These are phyloP conservation scores for Alternaria triticimaculans DNA, from an alignment of 2,329 filamentous ascomycete species.

Conservation along the genomic window DNA sequence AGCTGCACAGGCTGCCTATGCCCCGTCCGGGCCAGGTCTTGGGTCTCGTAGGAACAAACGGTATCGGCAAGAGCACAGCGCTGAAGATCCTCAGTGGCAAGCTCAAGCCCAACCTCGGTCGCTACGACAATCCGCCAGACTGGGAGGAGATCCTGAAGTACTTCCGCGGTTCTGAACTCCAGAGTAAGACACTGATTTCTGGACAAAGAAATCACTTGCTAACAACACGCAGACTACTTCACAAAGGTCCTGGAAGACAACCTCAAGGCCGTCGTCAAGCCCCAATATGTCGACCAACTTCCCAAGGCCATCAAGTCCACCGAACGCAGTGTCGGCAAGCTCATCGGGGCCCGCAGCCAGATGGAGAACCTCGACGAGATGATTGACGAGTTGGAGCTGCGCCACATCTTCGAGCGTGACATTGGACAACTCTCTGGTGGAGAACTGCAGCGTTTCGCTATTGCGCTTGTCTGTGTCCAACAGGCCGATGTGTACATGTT, in stretches of 20 bases:
- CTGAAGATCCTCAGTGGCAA: constrained; percentile 98
- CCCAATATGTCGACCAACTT: constrained; percentile 98
- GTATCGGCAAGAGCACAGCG: constrained; percentile 99
- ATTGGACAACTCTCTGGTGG: constrained; percentile 91
- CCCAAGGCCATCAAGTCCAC: constrained; percentile 86
- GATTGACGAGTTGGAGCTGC: constrained; percentile 81
- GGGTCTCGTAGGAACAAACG: constrained; percentile 97
- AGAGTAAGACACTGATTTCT: constrained; percentile 68
- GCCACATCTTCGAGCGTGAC: constrained; percentile 90
- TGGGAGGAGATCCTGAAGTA: constrained; percentile 99
- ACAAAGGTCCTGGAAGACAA: constrained; percentile 97
- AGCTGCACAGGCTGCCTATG: constrained; percentile 95
- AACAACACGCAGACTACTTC: constrained; percentile 78
- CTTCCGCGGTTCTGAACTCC: constrained; percentile 95
- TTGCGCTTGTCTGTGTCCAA: constrained; percentile 93
- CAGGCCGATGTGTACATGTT: constrained; percentile 98
- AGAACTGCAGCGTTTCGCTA: constrained; percentile 97
- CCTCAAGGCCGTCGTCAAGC: constrained; percentile 97
- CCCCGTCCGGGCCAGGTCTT: constrained; percentile 94
- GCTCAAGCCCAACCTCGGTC: constrained; percentile 95
- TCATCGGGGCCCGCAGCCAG: constrained; percentile 78
- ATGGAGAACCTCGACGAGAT: constrained; percentile 84
- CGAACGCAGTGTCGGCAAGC: constrained; percentile 77
- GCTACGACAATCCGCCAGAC: constrained; percentile 94
- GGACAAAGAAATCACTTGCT: constrained; percentile 10